Conservation (phyloP, 306 rosid genomes). For the Gillenia trifoliata region DNA sequence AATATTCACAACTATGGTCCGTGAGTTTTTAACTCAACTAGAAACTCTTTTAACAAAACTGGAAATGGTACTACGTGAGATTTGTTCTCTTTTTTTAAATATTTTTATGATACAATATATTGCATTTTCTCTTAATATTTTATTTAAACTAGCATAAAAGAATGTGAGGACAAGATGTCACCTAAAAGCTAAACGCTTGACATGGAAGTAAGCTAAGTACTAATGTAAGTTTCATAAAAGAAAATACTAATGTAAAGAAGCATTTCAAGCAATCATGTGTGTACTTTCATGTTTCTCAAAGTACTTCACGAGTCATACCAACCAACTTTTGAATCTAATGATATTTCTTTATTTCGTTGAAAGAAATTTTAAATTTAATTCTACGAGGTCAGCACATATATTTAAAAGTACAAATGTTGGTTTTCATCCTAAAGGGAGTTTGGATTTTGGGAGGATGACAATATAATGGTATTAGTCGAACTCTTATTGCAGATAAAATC, state of each 20-base stretch:
- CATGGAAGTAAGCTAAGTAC: background rate
- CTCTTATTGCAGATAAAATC: background rate
- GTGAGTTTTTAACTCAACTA: too few species aligned
- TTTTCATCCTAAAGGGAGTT: background rate
- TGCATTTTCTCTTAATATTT: too few species aligned
- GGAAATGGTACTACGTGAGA: too few species aligned
- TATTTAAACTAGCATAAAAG: slow-evolving; percentile 20
- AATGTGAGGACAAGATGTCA: slow-evolving; percentile 26
- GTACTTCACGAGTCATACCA: background rate
- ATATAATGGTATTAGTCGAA: background rate
- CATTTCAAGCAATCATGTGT: background rate
- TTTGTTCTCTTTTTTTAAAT: too few species aligned
- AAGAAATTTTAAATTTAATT: too few species aligned
- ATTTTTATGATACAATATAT: too few species aligned
- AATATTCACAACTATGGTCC: too few species aligned
- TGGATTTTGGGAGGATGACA: background rate
- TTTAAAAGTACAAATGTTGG: background rate
- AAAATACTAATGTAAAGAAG: background rate
- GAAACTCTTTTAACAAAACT: too few species aligned
- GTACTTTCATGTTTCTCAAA: background rate
- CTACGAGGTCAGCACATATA: too few species aligned
- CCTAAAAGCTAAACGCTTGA: slow-evolving; percentile 25
- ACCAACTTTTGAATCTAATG: background rate
- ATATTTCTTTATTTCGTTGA: background rate
- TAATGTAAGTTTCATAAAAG: background rate